Conservation (phyloP, 2,329 filamentous ascomycete species). For the Fusarium agapanthi region DNA sequence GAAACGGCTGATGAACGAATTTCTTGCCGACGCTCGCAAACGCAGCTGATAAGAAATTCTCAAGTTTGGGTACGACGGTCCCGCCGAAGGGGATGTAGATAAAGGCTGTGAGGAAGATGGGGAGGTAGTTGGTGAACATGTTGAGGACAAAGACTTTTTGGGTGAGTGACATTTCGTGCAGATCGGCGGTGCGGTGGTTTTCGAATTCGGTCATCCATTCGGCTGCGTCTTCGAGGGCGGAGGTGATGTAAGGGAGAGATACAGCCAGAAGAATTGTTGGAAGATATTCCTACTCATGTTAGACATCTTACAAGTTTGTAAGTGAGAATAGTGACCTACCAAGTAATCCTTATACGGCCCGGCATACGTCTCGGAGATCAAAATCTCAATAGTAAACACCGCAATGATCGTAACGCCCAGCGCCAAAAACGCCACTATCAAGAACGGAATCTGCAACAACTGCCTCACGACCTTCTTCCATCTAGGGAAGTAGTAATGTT, state of each 20-base stretch:
- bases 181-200: slow-evolving; percentile 77
- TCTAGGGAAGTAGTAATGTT: slow-evolving; percentile 68
- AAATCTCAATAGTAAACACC: slow-evolving; percentile 77
- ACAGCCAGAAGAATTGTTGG: slow-evolving; percentile 76
- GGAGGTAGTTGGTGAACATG: slow-evolving; percentile 83
- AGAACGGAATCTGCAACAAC: slow-evolving; percentile 74
- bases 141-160: slow-evolving; percentile 81
- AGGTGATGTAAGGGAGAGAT: slow-evolving; percentile 70
- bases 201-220: slow-evolving; percentile 73
- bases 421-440: slow-evolving; percentile 63
- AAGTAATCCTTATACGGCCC: slow-evolving; percentile 73
- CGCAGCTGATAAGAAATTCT: slow-evolving; percentile 65
- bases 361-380: slow-evolving; percentile 78
- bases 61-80: slow-evolving; percentile 72
- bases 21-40: slow-evolving; percentile 53
- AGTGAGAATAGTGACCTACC: slow-evolving; percentile 49
- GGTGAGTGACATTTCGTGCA: slow-evolving; percentile 74
- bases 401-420: slow-evolving; percentile 73
- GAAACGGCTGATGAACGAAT: slow-evolving; percentile 65
- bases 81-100: slow-evolving; percentile 80
- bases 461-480: slow-evolving; percentile 72
- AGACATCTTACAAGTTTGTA: not conserved
- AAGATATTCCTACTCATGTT: slow-evolving; percentile 67
- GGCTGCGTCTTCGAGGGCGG: slow-evolving; percentile 69
- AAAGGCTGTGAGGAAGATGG: slow-evolving; percentile 79